A percentile compares a stretch with the other conserved stretches of the same genome.
Conservation (phyloP, 192 early-diverging fungal species). For the Linnemannia exigua region DNA sequence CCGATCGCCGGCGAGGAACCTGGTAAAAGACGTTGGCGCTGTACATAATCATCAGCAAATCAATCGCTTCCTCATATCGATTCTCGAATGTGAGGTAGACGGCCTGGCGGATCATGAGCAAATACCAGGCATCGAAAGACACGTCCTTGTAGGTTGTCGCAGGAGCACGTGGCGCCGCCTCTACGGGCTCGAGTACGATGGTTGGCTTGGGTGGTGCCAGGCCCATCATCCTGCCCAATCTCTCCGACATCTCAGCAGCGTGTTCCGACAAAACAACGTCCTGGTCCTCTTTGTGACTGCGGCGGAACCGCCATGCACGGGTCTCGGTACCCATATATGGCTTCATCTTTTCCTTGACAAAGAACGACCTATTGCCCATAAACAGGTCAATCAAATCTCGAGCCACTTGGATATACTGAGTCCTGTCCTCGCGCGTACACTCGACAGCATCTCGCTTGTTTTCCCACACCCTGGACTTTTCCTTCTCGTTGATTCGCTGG, state of each 20-base stretch:
- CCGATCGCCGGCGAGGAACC: constrained; percentile 41
- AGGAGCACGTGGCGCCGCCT: background rate
- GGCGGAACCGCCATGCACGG: constrained; percentile 34
- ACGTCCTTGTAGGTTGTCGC: constrained; percentile 38
- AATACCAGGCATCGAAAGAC: constrained; percentile 46
- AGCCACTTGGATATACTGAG: constrained; percentile 52
- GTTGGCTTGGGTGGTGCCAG: background rate
- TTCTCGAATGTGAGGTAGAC: constrained; percentile 51
- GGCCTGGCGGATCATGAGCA: constrained; percentile 48
- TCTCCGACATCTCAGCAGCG: constrained; percentile 53
- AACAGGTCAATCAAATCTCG: constrained; percentile 50
- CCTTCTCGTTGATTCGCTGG: constrained; percentile 41
- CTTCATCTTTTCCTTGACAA: constrained; percentile 43
- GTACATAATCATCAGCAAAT: constrained; percentile 46
- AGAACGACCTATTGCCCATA: constrained; percentile 51
- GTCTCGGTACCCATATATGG: constrained; percentile 35
- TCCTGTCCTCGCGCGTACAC: constrained; percentile 39
- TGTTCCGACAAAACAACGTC: constrained; percentile 55
- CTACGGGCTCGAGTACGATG: background rate
- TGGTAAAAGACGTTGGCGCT: constrained; percentile 44
- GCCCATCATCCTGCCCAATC: constrained; percentile 54
- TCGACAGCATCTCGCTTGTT: constrained; percentile 37
- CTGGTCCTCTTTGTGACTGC: constrained; percentile 19
- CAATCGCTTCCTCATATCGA: constrained; percentile 40
- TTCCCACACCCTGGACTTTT: constrained; percentile 35